A percentile compares a stretch with the other conserved stretches of the same genome.
These are phyloP conservation scores for Erodium texanum DNA, from an alignment of 441 rosid species.

Conservation along the genomic window DNA sequence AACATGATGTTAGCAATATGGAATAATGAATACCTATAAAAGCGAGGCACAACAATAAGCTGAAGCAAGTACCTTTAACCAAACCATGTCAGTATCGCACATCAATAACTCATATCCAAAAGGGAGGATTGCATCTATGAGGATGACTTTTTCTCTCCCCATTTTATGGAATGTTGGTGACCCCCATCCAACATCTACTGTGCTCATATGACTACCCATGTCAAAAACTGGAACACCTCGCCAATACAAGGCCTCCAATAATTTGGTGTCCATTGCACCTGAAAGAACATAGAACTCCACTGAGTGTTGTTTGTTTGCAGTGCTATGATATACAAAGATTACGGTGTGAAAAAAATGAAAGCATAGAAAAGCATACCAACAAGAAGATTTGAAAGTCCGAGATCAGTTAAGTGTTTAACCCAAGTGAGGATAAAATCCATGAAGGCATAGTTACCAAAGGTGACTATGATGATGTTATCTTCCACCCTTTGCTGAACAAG, in stretches of 20 bases:
- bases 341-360: not conserved
- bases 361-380: constrained; percentile 51
- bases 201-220: constrained; percentile 96
- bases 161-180: constrained; percentile 90
- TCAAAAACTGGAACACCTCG: constrained; percentile 95
- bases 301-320: constrained; percentile 3
- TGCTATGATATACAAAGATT: not conserved
- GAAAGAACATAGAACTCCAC: constrained; percentile 12
- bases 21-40: not conserved
- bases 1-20: not conserved
- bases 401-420: constrained; percentile 88
- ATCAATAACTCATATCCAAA: constrained; percentile 80
- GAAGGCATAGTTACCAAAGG: constrained; percentile 95
- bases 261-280: constrained; percentile 97
- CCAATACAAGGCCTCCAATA: constrained; percentile 89
- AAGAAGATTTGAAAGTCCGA: constrained; percentile 76
- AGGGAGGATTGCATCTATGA: constrained; percentile 75
- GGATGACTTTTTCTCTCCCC: constrained; percentile 96
- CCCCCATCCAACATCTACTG: constrained; percentile 96
- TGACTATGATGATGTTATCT: constrained; percentile 73
- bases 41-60: constrained; percentile 2
- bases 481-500: constrained; percentile 62
- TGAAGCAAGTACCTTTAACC: constrained; percentile 67
- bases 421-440: constrained; percentile 98
- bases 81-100: constrained; percentile 99